Percentiles rank a stretch among this genome's conserved stretches.
Conservation (phyloP, 106 monocot genomes). For the Hemerocallis citrina region DNA sequence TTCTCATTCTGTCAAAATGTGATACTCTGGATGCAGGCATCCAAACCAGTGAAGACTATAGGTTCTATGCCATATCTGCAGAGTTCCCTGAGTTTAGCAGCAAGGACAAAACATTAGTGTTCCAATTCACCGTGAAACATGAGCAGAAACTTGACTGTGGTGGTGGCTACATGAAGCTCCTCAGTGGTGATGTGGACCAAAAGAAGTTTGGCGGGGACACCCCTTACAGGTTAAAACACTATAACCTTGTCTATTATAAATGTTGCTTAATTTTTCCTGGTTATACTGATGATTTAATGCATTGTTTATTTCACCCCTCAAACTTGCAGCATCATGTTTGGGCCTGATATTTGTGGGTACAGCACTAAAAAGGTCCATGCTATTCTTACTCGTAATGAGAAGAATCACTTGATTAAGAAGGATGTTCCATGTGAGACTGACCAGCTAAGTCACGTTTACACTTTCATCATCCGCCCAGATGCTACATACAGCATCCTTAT, state of each 20-base stretch:
- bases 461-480: conserved; percentile 40
- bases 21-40: conserved; percentile 39
- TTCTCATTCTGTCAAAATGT: not conserved
- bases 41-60: conserved; percentile 51
- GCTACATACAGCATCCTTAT: conserved; percentile 50
- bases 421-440: conserved; percentile 42
- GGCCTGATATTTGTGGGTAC: conserved; percentile 44
- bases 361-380: conserved; percentile 43
- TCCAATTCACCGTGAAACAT: conserved; percentile 74
- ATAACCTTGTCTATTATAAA: too few relatives aligned
- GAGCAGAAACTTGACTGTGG: conserved; percentile 84
- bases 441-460: conserved; percentile 56
- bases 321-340: conserved; percentile 46
- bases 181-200: conserved; percentile 69
- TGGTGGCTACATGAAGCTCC: conserved; percentile 73
- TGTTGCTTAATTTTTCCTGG: not conserved
- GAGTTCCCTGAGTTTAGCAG: conserved; percentile 57
- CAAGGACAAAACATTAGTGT: conserved; percentile 62
- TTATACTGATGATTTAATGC: too few relatives aligned
- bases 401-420: conserved; percentile 51
- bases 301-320: not conserved
- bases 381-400: conserved; percentile 40
- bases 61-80: conserved; percentile 67
- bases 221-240: conserved; percentile 41
- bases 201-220: conserved; percentile 67